A percentile compares a stretch with the other conserved stretches of the same genome.
These are phyloP conservation scores for Volutella citrinella DNA, from an alignment of 2,329 filamentous ascomycete species.

Conservation along the genomic window DNA sequence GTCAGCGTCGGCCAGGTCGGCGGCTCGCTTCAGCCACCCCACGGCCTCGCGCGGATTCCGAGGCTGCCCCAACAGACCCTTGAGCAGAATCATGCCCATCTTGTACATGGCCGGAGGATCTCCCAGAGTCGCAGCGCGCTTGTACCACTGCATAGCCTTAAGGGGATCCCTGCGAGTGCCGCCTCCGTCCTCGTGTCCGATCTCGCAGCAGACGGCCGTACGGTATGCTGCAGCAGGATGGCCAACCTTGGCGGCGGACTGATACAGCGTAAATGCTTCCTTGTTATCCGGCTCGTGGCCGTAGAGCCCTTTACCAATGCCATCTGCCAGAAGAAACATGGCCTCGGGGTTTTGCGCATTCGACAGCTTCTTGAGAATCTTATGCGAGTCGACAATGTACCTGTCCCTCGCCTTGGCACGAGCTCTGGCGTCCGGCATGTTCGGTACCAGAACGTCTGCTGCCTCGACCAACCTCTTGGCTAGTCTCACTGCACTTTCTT, in stretches of 20 bases:
- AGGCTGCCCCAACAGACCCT: slow-evolving; percentile 85
- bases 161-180: slow-evolving; percentile 86
- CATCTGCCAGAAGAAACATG: slow-evolving; percentile 92
- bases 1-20: slow-evolving; percentile 80
- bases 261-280: slow-evolving; percentile 90
- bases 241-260: slow-evolving; percentile 85
- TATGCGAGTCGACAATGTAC: slow-evolving; percentile 82
- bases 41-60: slow-evolving; percentile 82
- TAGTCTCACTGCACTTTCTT: slow-evolving; percentile 66
- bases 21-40: slow-evolving; percentile 88
- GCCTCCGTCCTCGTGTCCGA: slow-evolving; percentile 90
- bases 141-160: slow-evolving; percentile 98
- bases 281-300: slow-evolving; percentile 80
- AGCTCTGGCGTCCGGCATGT: slow-evolving; percentile 65
- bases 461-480: slow-evolving; percentile 87
- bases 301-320: slow-evolving; percentile 76
- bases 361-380: slow-evolving; percentile 85
- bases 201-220: slow-evolving; percentile 95
- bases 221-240: slow-evolving; percentile 87
- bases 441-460: slow-evolving; percentile 67
- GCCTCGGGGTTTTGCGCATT: slow-evolving; percentile 73
- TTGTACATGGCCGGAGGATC: slow-evolving; percentile 98
- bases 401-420: slow-evolving; percentile 75
- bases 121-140: slow-evolving; percentile 83
- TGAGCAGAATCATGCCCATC: slow-evolving; percentile 91